Conservation (phyloP, 2,329 filamentous ascomycete genomes). For the Cordyceps fumosorosea region DNA sequence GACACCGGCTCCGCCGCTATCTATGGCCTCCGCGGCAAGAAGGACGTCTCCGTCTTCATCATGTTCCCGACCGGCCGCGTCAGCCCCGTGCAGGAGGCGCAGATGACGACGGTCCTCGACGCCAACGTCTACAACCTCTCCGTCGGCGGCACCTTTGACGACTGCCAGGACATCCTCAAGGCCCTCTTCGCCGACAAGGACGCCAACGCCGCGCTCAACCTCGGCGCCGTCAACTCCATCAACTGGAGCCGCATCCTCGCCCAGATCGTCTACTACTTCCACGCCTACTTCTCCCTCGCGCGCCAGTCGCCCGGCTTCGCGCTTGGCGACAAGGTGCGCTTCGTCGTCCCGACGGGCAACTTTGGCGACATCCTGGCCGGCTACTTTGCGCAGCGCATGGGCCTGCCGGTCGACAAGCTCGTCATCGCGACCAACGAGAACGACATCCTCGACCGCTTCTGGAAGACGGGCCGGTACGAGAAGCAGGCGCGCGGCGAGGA, state of each 20-base stretch:
- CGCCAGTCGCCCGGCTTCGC: conserved; percentile 54
- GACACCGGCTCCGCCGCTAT: conserved; percentile 94
- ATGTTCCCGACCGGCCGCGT: conserved; percentile 87
- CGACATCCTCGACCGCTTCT: conserved; percentile 94
- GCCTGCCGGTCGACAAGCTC: conserved; percentile 79
- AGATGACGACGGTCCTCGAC: conserved; percentile 94
- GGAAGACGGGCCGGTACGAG: conserved; percentile 82
- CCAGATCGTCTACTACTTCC: conserved; percentile 96
- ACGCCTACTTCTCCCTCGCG: conserved; percentile 80
- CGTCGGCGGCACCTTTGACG: conserved; percentile 87
- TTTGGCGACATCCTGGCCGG: conserved; percentile 93
- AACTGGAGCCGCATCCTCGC: conserved; percentile 94
- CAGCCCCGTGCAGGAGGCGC: conserved; percentile 85
- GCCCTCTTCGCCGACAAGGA: conserved; percentile 80
- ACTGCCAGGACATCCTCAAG: conserved; percentile 97
- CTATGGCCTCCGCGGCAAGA: conserved; percentile 89
- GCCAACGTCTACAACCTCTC: conserved; percentile 88
- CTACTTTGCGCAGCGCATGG: conserved; percentile 89
- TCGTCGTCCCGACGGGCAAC: conserved; percentile 90
- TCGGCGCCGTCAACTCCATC: conserved; percentile 93
- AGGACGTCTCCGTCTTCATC: conserved; percentile 95
- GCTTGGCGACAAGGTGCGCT: conserved; percentile 64
- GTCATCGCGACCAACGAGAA: conserved; percentile 96
- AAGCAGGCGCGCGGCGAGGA: conserved; percentile 55
- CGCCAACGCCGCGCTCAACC: conserved; percentile 73